phyloP scores from a whole-genome alignment of 768 basidiomycete species.

The Cystobasidiopsis lactophilus region DNA sequence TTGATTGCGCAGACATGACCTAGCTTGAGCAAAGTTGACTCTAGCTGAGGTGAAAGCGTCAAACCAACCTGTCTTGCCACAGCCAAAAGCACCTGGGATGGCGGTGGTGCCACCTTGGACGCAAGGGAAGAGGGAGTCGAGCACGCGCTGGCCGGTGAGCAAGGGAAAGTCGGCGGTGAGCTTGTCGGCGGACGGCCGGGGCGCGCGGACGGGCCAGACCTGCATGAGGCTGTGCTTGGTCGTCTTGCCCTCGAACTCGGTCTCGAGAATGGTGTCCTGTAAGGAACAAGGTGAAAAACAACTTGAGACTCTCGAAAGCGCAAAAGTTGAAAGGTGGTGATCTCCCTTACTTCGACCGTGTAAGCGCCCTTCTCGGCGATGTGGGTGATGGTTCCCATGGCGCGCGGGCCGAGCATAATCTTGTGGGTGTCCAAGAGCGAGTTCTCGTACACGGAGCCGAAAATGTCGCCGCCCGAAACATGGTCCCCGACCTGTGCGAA shows the following conservation, averaged over 20 bases:
- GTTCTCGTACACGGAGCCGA: constrained; percentile 88
- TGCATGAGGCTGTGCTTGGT: constrained; percentile 94
- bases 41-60: no score
- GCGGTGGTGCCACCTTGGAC: constrained; percentile 91
- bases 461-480: constrained; percentile 89
- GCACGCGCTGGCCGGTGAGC: constrained; percentile 83
- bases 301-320: constrained; percentile 6
- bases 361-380: constrained; percentile 90
- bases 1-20: no score
- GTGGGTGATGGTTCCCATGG: constrained; percentile 79
- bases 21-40: constrained; percentile 6
- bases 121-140: constrained; percentile 89
- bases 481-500: constrained; percentile 66
- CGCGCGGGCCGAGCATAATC: constrained; percentile 83
- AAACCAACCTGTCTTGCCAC: constrained; percentile 73
- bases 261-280: constrained; percentile 85
- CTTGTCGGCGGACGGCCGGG: constrained; percentile 87
- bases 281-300: not conserved
- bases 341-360: constrained; percentile 66
- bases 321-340: no score
- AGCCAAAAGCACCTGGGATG: constrained; percentile 97
- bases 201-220: constrained; percentile 95
- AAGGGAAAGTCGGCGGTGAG: constrained; percentile 77
- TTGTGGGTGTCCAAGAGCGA: constrained; percentile 91
- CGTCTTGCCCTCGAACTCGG: constrained; percentile 86